Conservation (phyloP, 1,284 basidiomycete species). For the Pisolithus thermaeus region DNA sequence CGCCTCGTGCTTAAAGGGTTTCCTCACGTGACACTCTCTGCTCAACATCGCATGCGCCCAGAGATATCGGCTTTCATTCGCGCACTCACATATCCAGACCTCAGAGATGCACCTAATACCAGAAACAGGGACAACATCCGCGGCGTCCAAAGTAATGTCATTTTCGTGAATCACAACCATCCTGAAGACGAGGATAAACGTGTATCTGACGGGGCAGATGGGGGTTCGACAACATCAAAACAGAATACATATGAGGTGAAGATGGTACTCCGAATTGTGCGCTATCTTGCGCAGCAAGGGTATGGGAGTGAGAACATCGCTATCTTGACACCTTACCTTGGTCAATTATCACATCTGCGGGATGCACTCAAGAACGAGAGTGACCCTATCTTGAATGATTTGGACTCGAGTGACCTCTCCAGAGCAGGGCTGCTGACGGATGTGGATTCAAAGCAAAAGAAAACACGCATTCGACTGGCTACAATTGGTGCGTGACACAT, state of each 20-base stretch:
- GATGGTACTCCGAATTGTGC: slow-evolving; percentile 61
- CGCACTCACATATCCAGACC: slow-evolving; percentile 56
- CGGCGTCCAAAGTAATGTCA: slow-evolving; percentile 50
- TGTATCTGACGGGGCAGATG: slow-evolving; percentile 40
- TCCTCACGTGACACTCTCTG: slow-evolving; percentile 49
- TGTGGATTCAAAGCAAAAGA: slow-evolving; percentile 32
- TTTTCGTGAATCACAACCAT: slow-evolving; percentile 55
- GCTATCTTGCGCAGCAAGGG: slow-evolving; percentile 61
- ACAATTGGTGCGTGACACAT: slow-evolving; percentile 46
- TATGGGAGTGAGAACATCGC: slow-evolving; percentile 57
- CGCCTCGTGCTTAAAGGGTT: slow-evolving; percentile 55
- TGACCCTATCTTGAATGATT: slow-evolving; percentile 57
- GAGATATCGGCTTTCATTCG: slow-evolving; percentile 59
- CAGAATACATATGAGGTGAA: slow-evolving; percentile 51
- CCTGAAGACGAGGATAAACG: slow-evolving; percentile 45
- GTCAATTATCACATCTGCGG: slow-evolving; percentile 50
- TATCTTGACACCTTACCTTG: slow-evolving; percentile 61
- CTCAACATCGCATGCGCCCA: slow-evolving; percentile 66
- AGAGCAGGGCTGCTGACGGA: slow-evolving; percentile 44
- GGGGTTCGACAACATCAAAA: slow-evolving; percentile 48
- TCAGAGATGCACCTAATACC: slow-evolving; percentile 50
- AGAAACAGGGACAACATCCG: slow-evolving; percentile 42
- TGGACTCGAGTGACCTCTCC: slow-evolving; percentile 54
- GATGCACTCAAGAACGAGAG: slow-evolving; percentile 39
- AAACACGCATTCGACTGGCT: slow-evolving; percentile 45